Evolutionary conservation across 352 stramenopile genomes (phyloP).

Genomic region (Pythium angustatum): DNA sequence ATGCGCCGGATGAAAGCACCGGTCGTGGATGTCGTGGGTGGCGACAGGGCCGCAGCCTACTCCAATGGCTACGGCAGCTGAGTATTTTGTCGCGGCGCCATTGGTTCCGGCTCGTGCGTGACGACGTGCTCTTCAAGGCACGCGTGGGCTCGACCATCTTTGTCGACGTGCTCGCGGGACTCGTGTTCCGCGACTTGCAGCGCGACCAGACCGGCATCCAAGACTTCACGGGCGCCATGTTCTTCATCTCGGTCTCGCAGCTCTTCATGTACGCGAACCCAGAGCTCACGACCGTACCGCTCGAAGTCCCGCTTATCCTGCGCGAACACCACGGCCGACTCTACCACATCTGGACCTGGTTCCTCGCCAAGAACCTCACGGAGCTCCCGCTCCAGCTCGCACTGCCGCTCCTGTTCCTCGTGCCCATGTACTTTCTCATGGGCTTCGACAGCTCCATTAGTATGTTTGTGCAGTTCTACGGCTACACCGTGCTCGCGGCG

Average conservation of each 20-base stretch:
- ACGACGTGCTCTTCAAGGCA: slow-evolving; percentile 34
- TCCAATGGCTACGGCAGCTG: slow-evolving; percentile 7
- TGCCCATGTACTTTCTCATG: slow-evolving; percentile 43
- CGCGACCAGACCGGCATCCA: slow-evolving; percentile 34
- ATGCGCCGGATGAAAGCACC: background rate
- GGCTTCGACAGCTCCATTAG: slow-evolving; percentile 29
- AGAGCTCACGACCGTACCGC: slow-evolving; percentile 32
- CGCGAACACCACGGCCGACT: slow-evolving; percentile 36
- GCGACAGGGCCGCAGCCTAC: background rate
- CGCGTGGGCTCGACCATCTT: slow-evolving; percentile 31
- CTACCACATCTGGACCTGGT: slow-evolving; percentile 37
- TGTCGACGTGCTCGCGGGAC: slow-evolving; percentile 33
- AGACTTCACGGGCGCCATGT: slow-evolving; percentile 41
- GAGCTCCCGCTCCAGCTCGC: slow-evolving; percentile 33
- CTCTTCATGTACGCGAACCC: slow-evolving; percentile 45
- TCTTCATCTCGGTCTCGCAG: slow-evolving; percentile 54
- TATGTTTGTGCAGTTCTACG: slow-evolving; percentile 39
- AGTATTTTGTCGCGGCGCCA: slow-evolving; percentile 21
- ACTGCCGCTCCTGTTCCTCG: slow-evolving; percentile 32
- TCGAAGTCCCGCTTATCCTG: slow-evolving; percentile 38
- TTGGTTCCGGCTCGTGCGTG: slow-evolving; percentile 26
- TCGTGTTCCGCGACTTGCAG: slow-evolving; percentile 32
- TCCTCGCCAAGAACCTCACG: slow-evolving; percentile 40
- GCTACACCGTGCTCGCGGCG: slow-evolving; percentile 24
- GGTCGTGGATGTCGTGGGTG: background rate